Evolutionary conservation across 352 stramenopile species (phyloP), one percentile per base, ranked within the genome.

Genomic region (Pythium biforme): DNA sequence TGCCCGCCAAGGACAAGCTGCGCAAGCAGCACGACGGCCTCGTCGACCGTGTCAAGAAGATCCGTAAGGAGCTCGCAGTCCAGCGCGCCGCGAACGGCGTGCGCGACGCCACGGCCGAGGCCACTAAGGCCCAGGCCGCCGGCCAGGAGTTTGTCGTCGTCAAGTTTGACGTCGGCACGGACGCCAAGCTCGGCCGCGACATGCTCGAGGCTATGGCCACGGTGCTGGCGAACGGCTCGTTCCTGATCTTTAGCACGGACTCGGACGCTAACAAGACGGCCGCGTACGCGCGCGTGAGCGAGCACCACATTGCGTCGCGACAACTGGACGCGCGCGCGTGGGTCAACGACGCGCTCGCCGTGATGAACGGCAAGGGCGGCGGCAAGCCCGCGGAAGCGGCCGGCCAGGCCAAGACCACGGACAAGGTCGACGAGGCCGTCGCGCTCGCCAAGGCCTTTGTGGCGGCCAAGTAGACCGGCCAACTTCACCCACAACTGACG

Each of bases 141-240:
- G 72, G 70, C 11, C 63, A 81, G 46, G 80, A 93, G 41, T 81
- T 91, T 45, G 63, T 98, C 6, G 83, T 98, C 0, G 70, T 98
- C 47, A 92, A 95, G 63, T 81, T 98, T 14, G 90, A 97, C 59
- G 94, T 98, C 48, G 93, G 88, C 53, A 96, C 89, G 37, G 91
- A 98, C 74, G 92, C 90, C 15, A 99, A 99, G 76, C 77, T 98
- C 61, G 94, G 88, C 39, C 89, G 96, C 59, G 95, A 97, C 64
- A 91, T 99, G 66, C 83, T 97, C 31, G 97, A 99, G 70, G 83
- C 95, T 34, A 96, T 98, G 64, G 74, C 59, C 34, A 71, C 76
- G 20, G 70, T 88, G 33, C 72, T 92, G 45, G 86, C 87, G 10
- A 90, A 90, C 17, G 93, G 92, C 19, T 91, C 90, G 62, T 92